A percentile compares a stretch with the other conserved stretches of the same genome.
Evolutionary conservation across 352 stramenopile genomes (phyloP).

Genomic region (Phytophthora pisi): DNA sequence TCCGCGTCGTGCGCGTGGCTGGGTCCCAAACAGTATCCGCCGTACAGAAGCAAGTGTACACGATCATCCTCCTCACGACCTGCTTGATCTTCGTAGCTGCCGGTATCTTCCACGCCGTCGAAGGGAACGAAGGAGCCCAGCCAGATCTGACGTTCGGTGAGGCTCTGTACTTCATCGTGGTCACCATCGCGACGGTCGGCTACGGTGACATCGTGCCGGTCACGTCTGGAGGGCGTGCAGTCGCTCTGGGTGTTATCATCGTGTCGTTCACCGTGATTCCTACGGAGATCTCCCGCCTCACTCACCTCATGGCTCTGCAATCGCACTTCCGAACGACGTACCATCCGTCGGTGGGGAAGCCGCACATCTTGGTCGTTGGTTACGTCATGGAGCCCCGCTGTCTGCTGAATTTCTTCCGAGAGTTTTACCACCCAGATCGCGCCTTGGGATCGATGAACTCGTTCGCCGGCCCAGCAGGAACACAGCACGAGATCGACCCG

Average conservation of each 20-base stretch:
- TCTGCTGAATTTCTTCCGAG: constrained; percentile 65
- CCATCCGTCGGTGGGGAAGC: constrained; percentile 51
- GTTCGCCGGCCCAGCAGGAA: constrained; percentile 6
- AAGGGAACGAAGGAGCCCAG: constrained; percentile 35
- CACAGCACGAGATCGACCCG: constrained; percentile 24
- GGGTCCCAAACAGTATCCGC: constrained; percentile 57
- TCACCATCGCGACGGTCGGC: constrained; percentile 61
- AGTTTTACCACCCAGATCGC: constrained; percentile 70
- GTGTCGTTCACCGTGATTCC: constrained; percentile 66
- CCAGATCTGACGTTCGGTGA: constrained; percentile 57
- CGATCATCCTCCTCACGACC: constrained; percentile 63
- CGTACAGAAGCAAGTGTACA: constrained; percentile 71
- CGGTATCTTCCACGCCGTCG: constrained; percentile 62
- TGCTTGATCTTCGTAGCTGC: constrained; percentile 73
- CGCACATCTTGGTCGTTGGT: constrained; percentile 62
- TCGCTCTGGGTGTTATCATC: constrained; percentile 58
- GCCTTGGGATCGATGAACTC: constrained; percentile 32
- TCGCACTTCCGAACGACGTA: constrained; percentile 71
- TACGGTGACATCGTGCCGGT: constrained; percentile 59
- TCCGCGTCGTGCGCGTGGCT: constrained; percentile 52
- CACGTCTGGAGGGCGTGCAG: constrained; percentile 47
- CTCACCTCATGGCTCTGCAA: constrained; percentile 62
- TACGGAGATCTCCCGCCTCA: constrained; percentile 55
- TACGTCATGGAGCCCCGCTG: constrained; percentile 55
- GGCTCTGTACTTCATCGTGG: constrained; percentile 65